A percentile compares a stretch with the other conserved stretches of the same genome.
These are phyloP conservation scores for Talaromyces sp. DNA, from an alignment of 2,329 filamentous ascomycete genomes.

Conservation along the genomic window DNA sequence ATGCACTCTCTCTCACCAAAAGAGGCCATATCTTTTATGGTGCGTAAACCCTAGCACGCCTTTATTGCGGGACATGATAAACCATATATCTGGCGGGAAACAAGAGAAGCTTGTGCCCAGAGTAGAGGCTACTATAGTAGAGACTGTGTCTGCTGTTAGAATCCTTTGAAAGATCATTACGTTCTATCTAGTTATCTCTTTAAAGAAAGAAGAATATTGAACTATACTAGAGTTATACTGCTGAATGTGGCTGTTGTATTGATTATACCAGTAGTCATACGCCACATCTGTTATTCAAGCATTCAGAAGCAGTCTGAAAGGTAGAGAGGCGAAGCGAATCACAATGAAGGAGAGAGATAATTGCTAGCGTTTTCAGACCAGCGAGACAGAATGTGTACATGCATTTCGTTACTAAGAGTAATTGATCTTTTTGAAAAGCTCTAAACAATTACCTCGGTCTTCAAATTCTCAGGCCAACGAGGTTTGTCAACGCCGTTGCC, in stretches of 20 bases:
- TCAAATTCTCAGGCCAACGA: conserved; percentile 45
- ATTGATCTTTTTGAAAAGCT: not conserved
- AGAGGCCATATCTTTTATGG: not conserved
- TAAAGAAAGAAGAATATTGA: not conserved
- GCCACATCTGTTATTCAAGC: conserved; percentile 1
- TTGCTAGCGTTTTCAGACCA: not conserved
- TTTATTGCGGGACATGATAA: conserved; percentile 9
- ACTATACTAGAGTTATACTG: not conserved
- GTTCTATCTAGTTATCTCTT: not conserved
- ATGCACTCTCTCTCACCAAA: conserved; percentile 4
- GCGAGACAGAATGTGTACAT: not conserved
- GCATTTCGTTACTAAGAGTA: too few relatives aligned
- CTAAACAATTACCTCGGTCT: conserved; percentile 6
- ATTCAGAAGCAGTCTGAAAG: not conserved
- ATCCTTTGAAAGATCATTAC: conserved; percentile 1
- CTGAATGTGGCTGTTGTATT: conserved; percentile 6
- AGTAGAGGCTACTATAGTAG: conserved; percentile 10
- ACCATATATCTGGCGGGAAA: conserved; percentile 9
- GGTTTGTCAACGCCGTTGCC: conserved; percentile 50
- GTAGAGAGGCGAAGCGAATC: too few relatives aligned
- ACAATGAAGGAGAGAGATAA: too few relatives aligned
- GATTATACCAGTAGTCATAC: not conserved
- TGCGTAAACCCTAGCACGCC: not conserved
- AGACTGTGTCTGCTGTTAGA: conserved; percentile 13
- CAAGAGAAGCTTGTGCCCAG: conserved; percentile 1